A percentile compares a stretch with the other conserved stretches of the same genome.
phyloP scores from a whole-genome alignment of 768 basidiomycete species.

The Leccinum aurantiacum region DNA sequence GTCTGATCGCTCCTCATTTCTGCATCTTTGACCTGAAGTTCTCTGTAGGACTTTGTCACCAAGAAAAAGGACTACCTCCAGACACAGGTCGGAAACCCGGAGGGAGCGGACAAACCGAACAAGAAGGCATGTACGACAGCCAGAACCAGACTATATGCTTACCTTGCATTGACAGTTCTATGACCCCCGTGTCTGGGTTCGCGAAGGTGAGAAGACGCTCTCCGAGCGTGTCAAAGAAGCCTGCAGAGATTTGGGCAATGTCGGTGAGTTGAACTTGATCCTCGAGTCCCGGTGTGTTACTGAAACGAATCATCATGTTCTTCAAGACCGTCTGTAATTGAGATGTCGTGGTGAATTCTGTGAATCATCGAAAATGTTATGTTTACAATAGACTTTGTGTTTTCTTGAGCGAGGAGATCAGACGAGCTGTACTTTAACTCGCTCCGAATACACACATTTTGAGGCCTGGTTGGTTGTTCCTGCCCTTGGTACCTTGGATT shows the following conservation, averaged over 20 bases:
- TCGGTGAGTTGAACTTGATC: conserved; percentile 37
- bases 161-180: conserved; percentile 56
- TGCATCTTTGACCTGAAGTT: not conserved
- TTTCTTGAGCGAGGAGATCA: not conserved
- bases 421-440: conserved; percentile 2
- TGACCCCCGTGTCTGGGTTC: conserved; percentile 98
- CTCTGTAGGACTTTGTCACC: conserved; percentile 71
- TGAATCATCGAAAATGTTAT: conserved; percentile 11
- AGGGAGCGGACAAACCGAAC: conserved; percentile 96
- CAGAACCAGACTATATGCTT: not conserved
- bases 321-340: conserved; percentile 26
- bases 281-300: not conserved
- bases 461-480: too few species aligned
- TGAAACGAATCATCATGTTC: not conserved
- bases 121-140: conserved; percentile 70
- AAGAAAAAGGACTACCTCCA: conserved; percentile 87
- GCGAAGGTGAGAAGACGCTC: conserved; percentile 97
- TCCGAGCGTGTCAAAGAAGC: conserved; percentile 85
- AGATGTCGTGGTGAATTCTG: not conserved
- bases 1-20: conserved; percentile 10
- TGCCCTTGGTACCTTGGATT: not conserved
- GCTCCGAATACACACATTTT: conserved; percentile 1
- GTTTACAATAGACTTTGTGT: conserved; percentile 21
- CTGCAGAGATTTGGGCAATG: conserved; percentile 84
- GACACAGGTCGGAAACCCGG: conserved; percentile 95